phyloP scores from a whole-genome alignment of 1,284 basidiomycete species.

The Erythrobasidium hasegawianum region DNA sequence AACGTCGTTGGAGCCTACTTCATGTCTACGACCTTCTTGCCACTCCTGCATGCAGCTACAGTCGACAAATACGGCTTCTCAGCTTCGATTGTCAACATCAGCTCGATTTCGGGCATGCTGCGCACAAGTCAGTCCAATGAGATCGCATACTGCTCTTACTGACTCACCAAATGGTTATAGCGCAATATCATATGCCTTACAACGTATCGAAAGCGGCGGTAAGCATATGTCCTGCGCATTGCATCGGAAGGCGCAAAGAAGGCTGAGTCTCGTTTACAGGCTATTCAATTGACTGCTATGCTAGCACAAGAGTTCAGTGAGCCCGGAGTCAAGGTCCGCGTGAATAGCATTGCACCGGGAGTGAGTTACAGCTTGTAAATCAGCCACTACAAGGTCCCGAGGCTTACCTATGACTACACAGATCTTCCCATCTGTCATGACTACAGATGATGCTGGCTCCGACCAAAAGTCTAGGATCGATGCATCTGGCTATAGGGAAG shows the following conservation, averaged over 20 bases:
- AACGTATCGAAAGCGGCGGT: constrained; percentile 66
- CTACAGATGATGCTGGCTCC: constrained; percentile 7
- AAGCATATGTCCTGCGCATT: too few relatives aligned
- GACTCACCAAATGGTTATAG: too few relatives aligned
- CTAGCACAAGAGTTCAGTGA: constrained; percentile 68
- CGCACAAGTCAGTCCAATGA: too few relatives aligned
- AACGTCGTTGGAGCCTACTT: too few relatives aligned
- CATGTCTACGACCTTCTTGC: constrained; percentile 68
- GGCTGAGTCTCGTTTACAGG: too few relatives aligned
- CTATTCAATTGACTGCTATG: constrained; percentile 67
- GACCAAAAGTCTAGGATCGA: constrained; percentile 18
- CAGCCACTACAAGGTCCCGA: neutral
- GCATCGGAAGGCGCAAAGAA: too few relatives aligned
- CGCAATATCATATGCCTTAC: constrained; percentile 72
- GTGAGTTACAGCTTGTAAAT: constrained; percentile 53
- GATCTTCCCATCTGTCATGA: constrained; percentile 28
- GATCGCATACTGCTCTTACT: too few relatives aligned
- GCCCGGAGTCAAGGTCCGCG: constrained; percentile 56
- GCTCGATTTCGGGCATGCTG: constrained; percentile 63
- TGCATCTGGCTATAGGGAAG: constrained; percentile 18
- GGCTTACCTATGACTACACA: neutral
- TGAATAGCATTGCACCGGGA: constrained; percentile 65
- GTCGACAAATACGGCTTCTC: constrained; percentile 55
- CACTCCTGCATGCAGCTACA: constrained; percentile 66
- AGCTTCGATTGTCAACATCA: constrained; percentile 69